Evolutionary conservation across 169 alveolate species (phyloP).

Genomic region (Babesia ovata): DNA sequence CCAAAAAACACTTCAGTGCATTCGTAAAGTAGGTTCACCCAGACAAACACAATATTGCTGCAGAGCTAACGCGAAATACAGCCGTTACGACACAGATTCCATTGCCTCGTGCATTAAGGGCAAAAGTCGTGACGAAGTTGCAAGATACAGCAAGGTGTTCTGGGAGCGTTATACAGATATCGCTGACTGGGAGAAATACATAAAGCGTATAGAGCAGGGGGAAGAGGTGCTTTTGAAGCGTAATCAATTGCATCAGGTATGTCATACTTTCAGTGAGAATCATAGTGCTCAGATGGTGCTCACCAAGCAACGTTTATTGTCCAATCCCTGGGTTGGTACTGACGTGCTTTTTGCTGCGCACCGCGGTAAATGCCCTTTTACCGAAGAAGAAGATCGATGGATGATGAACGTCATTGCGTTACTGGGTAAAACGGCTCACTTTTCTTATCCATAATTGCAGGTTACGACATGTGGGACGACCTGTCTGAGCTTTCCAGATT

Average conservation of each 20-base stretch:
- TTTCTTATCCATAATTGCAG: constrained; percentile 28
- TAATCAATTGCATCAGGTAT: constrained; percentile 72
- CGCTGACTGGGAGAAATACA: constrained; percentile 71
- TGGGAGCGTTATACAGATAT: constrained; percentile 69
- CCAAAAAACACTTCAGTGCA: constrained; percentile 63
- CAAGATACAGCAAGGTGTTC: constrained; percentile 59
- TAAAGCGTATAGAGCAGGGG: constrained; percentile 75
- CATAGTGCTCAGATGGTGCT: constrained; percentile 47
- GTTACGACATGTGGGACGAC: constrained; percentile 82
- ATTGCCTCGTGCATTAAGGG: constrained; percentile 71
- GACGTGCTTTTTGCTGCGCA: constrained; percentile 65
- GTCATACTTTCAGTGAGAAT: neutral
- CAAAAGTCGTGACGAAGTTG: constrained; percentile 66
- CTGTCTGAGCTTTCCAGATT: constrained; percentile 62
- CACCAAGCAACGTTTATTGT: constrained; percentile 51
- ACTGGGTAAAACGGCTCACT: constrained; percentile 42
- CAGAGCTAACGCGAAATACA: constrained; percentile 73
- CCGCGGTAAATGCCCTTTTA: constrained; percentile 71
- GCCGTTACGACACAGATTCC: constrained; percentile 71
- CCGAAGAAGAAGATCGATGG: constrained; percentile 82
- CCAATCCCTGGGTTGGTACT: constrained; percentile 75
- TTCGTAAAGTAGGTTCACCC: constrained; percentile 52
- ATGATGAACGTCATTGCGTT: constrained; percentile 72
- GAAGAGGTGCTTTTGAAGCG: constrained; percentile 70
- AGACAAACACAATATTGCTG: neutral